phyloP scores from a whole-genome alignment of 2,329 filamentous ascomycete species.

The Oidium heveae region DNA sequence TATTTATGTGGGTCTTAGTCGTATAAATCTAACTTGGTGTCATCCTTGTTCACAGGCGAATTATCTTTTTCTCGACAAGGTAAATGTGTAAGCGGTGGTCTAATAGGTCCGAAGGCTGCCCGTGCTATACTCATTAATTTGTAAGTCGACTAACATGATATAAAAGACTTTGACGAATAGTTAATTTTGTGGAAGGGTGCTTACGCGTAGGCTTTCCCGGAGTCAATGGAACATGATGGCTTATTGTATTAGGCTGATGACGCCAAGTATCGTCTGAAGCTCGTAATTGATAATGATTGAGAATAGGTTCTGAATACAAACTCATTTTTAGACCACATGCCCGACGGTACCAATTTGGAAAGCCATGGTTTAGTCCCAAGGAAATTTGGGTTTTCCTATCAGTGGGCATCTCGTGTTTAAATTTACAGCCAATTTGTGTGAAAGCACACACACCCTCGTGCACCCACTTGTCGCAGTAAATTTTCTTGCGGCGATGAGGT shows the following conservation, averaged over 20 bases:
- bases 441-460: slow-evolving; percentile 67
- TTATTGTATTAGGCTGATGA: neutral
- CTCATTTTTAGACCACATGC: slow-evolving; percentile 1
- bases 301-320: neutral
- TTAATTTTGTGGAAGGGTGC: neutral
- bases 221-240: neutral
- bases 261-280: neutral
- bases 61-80: neutral
- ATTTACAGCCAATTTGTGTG: slow-evolving; percentile 64
- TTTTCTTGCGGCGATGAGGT: slow-evolving; percentile 22
- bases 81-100: neutral
- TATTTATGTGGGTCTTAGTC: too few species aligned
- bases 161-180: too few species aligned
- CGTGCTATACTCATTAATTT: neutral
- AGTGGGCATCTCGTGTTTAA: slow-evolving; percentile 71
- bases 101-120: slow-evolving; percentile 1
- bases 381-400: slow-evolving; percentile 37
- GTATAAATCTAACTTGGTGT: too few species aligned
- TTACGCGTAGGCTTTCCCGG: neutral
- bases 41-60: too few species aligned
- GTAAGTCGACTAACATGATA: too few species aligned
- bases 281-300: neutral
- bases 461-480: slow-evolving; percentile 80
- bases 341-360: slow-evolving; percentile 27
- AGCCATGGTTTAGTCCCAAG: slow-evolving; percentile 44